Base-by-base conservation (phyloP, 2,329 filamentous ascomycete species). In the Aspergillus nomiae region DNA sequence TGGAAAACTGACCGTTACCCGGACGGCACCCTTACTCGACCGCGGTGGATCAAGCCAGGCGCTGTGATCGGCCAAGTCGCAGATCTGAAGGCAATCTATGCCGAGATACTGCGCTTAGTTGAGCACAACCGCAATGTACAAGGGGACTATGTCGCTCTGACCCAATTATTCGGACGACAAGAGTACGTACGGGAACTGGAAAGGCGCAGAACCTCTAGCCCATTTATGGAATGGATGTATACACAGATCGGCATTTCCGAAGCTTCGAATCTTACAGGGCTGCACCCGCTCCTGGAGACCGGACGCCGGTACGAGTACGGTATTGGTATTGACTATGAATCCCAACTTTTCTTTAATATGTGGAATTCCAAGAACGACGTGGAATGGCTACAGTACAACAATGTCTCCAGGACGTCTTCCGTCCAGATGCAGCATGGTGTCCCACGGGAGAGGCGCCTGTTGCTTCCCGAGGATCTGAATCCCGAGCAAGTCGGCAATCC, bases 91-190 rank as follows among this genome's bases (percentile, higher is more conserved):
- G 65, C 72, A 2, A 74, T 87, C 19, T 86, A 82, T 57, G 73
- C 78, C 26, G 76, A 78, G 12, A 78, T 82, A 5, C 64, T 82
- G 43, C 76, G 76, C 21, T 76, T 80, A 19, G 70, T 77, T 69
- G 66, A 74, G 67, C 57, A 71, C 67, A 60, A 71, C 68, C 67
- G 67, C 41, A 75, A 72, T 51, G 74, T 74, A 41, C 65, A 69
- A 28, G 63, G 75, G 32, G 82, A 84, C 66, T 78, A 84, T 67
- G 74, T 78, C 63, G 80, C 81, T n/a, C 79, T 87, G 58, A 78
- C 82, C 5, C 79, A 83, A 61, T 80, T 87, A 46, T 86, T 81
- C 61, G 83, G 81, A 26, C 79, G 82, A 51, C 85, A 87, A 69
- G 84, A 86, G 70, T 81, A 81, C 55, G 71, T 81, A 51, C 77